Conservation (phyloP, 164 flowering plant species). For the Vitis rotundifolia region DNA sequence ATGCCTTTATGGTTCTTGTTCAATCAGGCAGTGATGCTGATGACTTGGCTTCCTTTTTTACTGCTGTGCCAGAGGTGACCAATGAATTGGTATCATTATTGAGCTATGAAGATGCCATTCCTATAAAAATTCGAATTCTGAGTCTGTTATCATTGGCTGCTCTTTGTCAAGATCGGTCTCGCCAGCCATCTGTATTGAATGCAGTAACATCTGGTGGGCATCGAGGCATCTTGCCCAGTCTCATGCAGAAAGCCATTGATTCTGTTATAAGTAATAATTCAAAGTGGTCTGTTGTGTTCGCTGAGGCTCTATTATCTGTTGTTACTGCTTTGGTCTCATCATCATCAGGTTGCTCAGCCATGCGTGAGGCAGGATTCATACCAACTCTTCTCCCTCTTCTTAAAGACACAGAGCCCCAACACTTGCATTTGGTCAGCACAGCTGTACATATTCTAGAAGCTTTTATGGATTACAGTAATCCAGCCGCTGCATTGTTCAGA, state of each 20-base stretch:
- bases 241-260: conserved; percentile 90
- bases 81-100: conserved; percentile 79
- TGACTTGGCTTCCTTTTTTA: conserved; percentile 75
- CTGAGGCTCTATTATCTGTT: conserved; percentile 84
- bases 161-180: conserved; percentile 80
- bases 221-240: conserved; percentile 82
- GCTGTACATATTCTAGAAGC: conserved; percentile 89
- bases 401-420: conserved; percentile 82
- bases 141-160: conserved; percentile 81
- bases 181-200: conserved; percentile 66
- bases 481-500: conserved; percentile 85
- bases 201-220: conserved; percentile 90
- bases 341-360: conserved; percentile 87
- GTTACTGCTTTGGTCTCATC: conserved; percentile 88
- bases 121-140: conserved; percentile 65
- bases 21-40: conserved; percentile 76
- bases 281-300: conserved; percentile 79
- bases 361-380: conserved; percentile 90
- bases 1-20: conserved; percentile 86
- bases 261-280: conserved; percentile 58
- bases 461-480: conserved; percentile 93
- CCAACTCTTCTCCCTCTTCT: conserved; percentile 92
- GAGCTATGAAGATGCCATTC: conserved; percentile 80
- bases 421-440: conserved; percentile 80
- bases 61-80: conserved; percentile 82